Evolutionary conservation across 1,139 yeast species (phyloP), one percentile per base, ranked within the genome.

Genomic region (Yamadazyma membranifaciens): DNA sequence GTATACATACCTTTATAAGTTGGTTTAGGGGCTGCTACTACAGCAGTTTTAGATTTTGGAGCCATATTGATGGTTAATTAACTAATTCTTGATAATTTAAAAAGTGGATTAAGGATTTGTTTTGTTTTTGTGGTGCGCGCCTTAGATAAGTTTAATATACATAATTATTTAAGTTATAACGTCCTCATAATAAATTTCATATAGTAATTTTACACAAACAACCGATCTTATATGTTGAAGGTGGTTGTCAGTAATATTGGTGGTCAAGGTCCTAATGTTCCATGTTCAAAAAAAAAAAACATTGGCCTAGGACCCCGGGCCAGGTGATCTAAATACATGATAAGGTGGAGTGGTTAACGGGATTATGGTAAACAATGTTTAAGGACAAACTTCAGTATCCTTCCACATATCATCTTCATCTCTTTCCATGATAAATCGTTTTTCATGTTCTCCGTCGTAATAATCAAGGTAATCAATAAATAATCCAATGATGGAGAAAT

Each of bases 341-440:
- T 20, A 20, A 20, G 5, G 5, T 20, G 24, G 24, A 6, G 7
- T 20, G 7, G 5, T 20, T 7, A 6, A 20, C n/a, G n/a, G n/a
- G n/a, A n/a, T n/a, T n/a, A n/a, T n/a, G n/a, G n/a, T n/a, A 40
- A 37, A n/a, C 6, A 5, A 26, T 9, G 29, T 6, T 22, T 39
- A 82, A 9, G 95, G 95, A 63, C 94, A 86, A 6, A 87, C 86
- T 54, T 85, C 94, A 43, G 69, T 70, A 56, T 86, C 92, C 34
- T 69, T 70, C 95, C 95, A 87, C 51, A 75, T 78, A 47, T 82
- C 88, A 40, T 68, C 63, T 36, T 65, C 72, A 45, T 73, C 76
- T 50, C 81, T 72, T 43, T 75, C 73, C 51, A 78, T 79, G 22
- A 78, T 59, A 41, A 69, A 70, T 49, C 91, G 69, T 46, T 77